These are phyloP conservation scores for Tulasnella sp. DNA, from an alignment of 768 basidiomycete species.

Conservation along the genomic window DNA sequence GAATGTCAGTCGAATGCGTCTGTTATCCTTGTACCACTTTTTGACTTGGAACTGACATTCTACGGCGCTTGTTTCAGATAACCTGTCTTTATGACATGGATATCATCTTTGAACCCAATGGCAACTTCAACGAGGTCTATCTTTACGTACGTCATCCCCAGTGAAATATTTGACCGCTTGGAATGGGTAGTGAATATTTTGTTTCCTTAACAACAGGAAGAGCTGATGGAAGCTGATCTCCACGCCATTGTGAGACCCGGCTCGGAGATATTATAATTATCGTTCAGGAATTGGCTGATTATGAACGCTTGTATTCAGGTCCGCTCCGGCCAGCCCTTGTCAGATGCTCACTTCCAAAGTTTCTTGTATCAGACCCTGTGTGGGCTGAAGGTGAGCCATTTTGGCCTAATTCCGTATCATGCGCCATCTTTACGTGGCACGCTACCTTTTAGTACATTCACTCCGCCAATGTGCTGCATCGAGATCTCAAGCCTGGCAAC, in stretches of 20 bases:
- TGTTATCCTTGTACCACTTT: not conserved
- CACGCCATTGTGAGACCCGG: constrained; percentile 79
- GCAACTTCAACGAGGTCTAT: constrained; percentile 94
- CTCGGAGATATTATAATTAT: not conserved
- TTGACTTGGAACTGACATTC: not conserved
- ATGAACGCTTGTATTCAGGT: constrained; percentile 38
- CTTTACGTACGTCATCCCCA: constrained; percentile 52
- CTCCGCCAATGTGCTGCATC: constrained; percentile 93
- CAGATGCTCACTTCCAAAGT: constrained; percentile 82
- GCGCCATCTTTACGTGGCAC: not conserved
- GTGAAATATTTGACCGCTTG: not conserved
- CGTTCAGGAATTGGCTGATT: not conserved
- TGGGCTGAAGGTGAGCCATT: constrained; percentile 56
- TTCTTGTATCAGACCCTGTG: constrained; percentile 99
- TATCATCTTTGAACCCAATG: constrained; percentile 83
- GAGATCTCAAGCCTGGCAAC: constrained; percentile 77
- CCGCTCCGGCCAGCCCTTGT: constrained; percentile 77
- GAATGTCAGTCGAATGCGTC: constrained; percentile 54
- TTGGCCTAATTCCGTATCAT: not conserved
- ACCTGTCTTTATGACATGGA: constrained; percentile 98
- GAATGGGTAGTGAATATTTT: not conserved
- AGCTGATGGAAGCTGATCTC: constrained; percentile 99
- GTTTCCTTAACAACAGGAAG: constrained; percentile 50
- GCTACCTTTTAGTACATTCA: constrained; percentile 62
- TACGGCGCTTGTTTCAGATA: constrained; percentile 43